These are phyloP conservation scores for Pisolithus albus DNA, from an alignment of 768 basidiomycete genomes.

Conservation along the genomic window DNA sequence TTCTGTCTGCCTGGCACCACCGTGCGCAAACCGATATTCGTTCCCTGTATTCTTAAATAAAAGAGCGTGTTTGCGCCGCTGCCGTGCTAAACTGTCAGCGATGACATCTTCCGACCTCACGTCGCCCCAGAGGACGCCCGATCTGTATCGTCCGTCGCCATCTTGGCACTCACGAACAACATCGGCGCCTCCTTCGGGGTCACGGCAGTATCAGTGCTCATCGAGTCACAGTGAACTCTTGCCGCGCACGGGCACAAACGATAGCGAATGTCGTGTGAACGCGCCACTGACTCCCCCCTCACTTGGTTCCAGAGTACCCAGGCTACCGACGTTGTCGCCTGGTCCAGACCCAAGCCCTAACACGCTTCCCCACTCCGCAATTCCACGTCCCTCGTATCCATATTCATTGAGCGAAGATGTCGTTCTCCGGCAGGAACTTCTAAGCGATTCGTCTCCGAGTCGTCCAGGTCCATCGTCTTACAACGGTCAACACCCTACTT, in stretches of 20 bases:
- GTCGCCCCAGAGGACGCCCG: slow-evolving; percentile 24
- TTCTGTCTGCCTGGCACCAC: slow-evolving; percentile 13
- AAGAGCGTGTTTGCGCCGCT: slow-evolving; percentile 11
- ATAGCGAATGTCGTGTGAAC: slow-evolving; percentile 29
- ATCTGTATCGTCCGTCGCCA: slow-evolving; percentile 28
- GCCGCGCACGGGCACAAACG: slow-evolving; percentile 16
- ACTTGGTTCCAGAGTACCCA: slow-evolving; percentile 45
- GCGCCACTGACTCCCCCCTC: slow-evolving; percentile 39
- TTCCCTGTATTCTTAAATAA: slow-evolving; percentile 25
- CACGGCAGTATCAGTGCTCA: slow-evolving; percentile 15
- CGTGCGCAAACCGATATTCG: slow-evolving; percentile 13
- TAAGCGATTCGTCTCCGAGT: slow-evolving; percentile 42
- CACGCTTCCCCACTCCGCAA: slow-evolving; percentile 33
- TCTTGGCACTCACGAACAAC: slow-evolving; percentile 27
- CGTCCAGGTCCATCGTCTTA: slow-evolving; percentile 30
- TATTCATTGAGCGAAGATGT: slow-evolving; percentile 38
- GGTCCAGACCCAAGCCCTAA: slow-evolving; percentile 21
- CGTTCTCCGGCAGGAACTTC: slow-evolving; percentile 25
- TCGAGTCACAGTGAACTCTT: slow-evolving; percentile 16
- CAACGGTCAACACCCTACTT: slow-evolving; percentile 33
- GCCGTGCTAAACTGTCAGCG: not conserved
- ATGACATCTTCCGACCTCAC: slow-evolving; percentile 6
- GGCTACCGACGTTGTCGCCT: slow-evolving; percentile 49
- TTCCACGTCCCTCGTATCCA: slow-evolving; percentile 39
- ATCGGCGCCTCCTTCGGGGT: slow-evolving; percentile 20